These are phyloP conservation scores for Pleurotus pulmonarius DNA, from an alignment of 768 basidiomycete species.

Conservation along the genomic window DNA sequence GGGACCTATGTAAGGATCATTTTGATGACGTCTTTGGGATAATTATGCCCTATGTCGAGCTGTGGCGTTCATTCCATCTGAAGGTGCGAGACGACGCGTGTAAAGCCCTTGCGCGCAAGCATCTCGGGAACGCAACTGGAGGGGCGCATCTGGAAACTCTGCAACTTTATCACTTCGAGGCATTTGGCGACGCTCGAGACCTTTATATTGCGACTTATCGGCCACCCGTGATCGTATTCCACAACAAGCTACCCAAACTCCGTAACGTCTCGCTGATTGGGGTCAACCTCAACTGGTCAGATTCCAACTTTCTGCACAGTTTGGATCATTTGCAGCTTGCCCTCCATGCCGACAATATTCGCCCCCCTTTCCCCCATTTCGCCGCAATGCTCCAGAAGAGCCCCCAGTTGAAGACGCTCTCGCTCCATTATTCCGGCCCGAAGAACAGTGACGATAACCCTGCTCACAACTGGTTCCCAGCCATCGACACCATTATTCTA, in stretches of 20 bases:
- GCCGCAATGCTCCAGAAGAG: conserved; percentile 48
- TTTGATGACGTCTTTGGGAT: conserved; percentile 40
- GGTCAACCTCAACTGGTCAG: conserved; percentile 60
- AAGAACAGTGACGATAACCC: conserved; percentile 28
- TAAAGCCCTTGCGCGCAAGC: conserved; percentile 49
- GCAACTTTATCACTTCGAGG: conserved; percentile 58
- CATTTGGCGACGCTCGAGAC: conserved; percentile 46
- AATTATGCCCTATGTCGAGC: conserved; percentile 41
- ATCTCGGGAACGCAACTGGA: conserved; percentile 46
- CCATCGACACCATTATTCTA: conserved; percentile 29
- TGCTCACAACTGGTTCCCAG: conserved; percentile 30
- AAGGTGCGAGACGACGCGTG: conserved; percentile 59
- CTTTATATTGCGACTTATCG: conserved; percentile 54
- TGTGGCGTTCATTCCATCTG: conserved; percentile 59
- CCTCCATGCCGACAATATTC: conserved; percentile 55
- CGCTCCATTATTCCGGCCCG: conserved; percentile 60
- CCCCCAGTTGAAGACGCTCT: conserved; percentile 42
- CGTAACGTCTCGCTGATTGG: conserved; percentile 59
- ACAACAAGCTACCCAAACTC: conserved; percentile 45
- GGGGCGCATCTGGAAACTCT: conserved; percentile 52
- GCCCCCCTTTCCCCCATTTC: conserved; percentile 54
- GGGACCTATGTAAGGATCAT: conserved; percentile 51
- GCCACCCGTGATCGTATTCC: conserved; percentile 55
- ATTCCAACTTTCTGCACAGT: conserved; percentile 43
- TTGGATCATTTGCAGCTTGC: conserved; percentile 54